Evolutionary conservation across 2,329 filamentous ascomycete genomes (phyloP).

Genomic region (Chalaropsis thielavioides): DNA sequence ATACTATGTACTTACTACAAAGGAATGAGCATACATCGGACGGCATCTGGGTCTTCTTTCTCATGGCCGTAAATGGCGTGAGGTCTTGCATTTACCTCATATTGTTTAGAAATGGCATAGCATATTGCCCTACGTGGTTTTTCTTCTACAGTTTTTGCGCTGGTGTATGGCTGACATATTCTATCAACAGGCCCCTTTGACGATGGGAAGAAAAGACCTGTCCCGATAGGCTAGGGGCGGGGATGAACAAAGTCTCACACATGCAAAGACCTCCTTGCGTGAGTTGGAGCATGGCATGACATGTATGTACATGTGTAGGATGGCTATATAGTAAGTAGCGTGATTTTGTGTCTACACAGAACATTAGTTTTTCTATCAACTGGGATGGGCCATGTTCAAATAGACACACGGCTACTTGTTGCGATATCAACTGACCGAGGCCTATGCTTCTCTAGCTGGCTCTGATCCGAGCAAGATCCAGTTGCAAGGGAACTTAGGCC

Average conservation of each 20-base stretch:
- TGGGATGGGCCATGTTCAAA: constrained; percentile 2
- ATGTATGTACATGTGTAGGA: not conserved
- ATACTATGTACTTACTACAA: constrained; percentile 2
- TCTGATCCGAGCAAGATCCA: constrained; percentile 1
- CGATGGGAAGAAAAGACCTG: not conserved
- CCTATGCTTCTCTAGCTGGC: not conserved
- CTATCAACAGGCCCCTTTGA: too few relatives aligned
- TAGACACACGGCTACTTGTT: not conserved
- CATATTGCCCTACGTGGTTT: not conserved
- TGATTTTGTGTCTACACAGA: not conserved
- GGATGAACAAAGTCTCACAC: not conserved
- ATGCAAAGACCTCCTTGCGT: not conserved
- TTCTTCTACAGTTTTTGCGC: not conserved
- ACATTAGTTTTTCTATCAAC: not conserved
- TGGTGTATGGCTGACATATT: not conserved
- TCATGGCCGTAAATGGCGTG: constrained; percentile 7
- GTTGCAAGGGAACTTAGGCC: not conserved
- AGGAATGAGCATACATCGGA: constrained; percentile 9
- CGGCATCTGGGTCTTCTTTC: constrained; percentile 13
- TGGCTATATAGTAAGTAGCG: not conserved
- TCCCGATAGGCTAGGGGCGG: not conserved
- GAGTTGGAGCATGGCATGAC: not conserved
- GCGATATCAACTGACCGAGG: not conserved
- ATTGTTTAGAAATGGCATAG: not conserved
- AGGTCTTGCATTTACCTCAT: constrained; percentile 15